phyloP scores from a whole-genome alignment of 768 basidiomycete genomes.

The Lyophyllum shimeji region DNA sequence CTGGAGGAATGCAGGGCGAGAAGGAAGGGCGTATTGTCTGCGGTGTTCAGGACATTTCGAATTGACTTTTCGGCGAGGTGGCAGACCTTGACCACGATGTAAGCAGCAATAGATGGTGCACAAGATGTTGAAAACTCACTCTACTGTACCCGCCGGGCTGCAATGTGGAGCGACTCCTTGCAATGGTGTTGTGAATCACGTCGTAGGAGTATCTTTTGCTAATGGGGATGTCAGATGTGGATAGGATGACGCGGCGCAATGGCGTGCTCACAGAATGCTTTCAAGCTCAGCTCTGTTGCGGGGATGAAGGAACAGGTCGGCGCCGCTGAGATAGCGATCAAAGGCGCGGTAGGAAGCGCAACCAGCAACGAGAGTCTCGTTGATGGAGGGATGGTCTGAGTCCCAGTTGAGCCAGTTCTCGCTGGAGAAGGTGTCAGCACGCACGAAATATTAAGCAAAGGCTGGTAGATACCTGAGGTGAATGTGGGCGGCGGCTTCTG shows the following conservation, averaged over 20 bases:
- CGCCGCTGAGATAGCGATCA: constrained; percentile 68
- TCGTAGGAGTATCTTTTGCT: constrained; percentile 79
- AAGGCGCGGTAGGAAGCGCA: constrained; percentile 83
- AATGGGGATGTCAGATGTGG: constrained; percentile 11
- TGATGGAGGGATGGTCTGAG: constrained; percentile 62
- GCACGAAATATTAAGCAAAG: background rate
- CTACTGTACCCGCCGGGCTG: constrained; percentile 53
- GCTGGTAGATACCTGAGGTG: constrained; percentile 58
- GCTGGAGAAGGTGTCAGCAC: constrained; percentile 33
- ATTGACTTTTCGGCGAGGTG: constrained; percentile 73
- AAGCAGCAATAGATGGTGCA: background rate
- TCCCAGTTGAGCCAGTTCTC: constrained; percentile 74
- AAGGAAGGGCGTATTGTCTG: constrained; percentile 64
- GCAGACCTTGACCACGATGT: constrained; percentile 50
- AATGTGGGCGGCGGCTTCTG: constrained; percentile 70
- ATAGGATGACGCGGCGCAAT: background rate
- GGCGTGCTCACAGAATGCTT: constrained; percentile 59
- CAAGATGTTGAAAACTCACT: constrained; percentile 26
- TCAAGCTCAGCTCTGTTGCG: constrained; percentile 65
- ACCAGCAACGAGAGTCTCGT: constrained; percentile 73
- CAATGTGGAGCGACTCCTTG: constrained; percentile 63
- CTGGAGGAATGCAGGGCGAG: constrained; percentile 58
- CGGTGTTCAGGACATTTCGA: constrained; percentile 62
- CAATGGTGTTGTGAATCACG: constrained; percentile 78
- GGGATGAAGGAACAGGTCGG: constrained; percentile 72